phyloP scores from a whole-genome alignment of 331 rosid genomes.

The Pyrus hybrid region DNA sequence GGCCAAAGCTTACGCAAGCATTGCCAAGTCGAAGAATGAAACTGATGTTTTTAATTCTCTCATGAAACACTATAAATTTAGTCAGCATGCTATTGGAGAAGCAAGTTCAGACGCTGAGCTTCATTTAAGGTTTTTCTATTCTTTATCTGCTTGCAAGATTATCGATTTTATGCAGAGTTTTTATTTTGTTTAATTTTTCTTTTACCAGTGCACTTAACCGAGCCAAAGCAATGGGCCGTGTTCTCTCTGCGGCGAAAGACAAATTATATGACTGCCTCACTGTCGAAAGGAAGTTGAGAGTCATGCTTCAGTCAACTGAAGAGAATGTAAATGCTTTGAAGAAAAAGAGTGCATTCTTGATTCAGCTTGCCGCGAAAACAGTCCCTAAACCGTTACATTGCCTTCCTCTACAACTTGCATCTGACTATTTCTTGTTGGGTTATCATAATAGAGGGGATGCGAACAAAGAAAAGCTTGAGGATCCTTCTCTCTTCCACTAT shows the following conservation, averaged over 20 bases:
- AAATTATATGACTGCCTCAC: constrained; percentile 66
- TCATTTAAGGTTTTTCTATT: constrained; percentile 57
- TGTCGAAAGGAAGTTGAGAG: constrained; percentile 70
- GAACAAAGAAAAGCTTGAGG: constrained; percentile 56
- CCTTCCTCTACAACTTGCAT: constrained; percentile 77
- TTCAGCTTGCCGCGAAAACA: constrained; percentile 89
- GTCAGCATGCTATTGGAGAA: constrained; percentile 69
- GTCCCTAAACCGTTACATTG: constrained; percentile 86
- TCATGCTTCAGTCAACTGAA: constrained; percentile 87
- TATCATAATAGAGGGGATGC: constrained; percentile 42
- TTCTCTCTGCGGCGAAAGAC: constrained; percentile 81
- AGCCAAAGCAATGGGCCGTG: constrained; percentile 90
- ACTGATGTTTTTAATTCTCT: constrained; percentile 51
- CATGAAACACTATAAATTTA: constrained; percentile 48
- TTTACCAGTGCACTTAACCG: constrained; percentile 66
- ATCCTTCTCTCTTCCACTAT: constrained; percentile 81
- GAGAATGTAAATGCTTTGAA: constrained; percentile 52
- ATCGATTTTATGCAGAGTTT: constrained; percentile 25
- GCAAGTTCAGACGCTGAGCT: constrained; percentile 83
- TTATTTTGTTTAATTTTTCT: constrained; percentile 20
- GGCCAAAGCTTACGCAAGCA: constrained; percentile 78
- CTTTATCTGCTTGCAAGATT: constrained; percentile 11
- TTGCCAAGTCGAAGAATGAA: constrained; percentile 77
- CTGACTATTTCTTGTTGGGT: constrained; percentile 68
- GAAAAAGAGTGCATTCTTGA: constrained; percentile 83